phyloP scores from a whole-genome alignment of 352 stramenopile species.

The Phytophthora rubi region DNA sequence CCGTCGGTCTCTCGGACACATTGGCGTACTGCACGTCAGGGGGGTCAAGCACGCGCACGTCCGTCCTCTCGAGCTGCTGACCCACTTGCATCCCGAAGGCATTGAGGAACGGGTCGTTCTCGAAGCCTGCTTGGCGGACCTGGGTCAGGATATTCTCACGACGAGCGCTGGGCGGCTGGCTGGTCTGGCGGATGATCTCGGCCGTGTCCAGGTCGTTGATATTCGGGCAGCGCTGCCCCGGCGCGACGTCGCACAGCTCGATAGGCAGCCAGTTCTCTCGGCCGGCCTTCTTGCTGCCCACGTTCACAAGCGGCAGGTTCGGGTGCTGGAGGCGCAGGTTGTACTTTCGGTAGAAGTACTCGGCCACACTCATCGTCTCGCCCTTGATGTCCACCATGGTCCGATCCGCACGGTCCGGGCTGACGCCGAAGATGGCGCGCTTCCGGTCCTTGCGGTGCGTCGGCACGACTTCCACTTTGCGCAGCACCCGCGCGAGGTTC shows the following conservation, averaged over 20 bases:
- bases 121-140: slow-evolving; percentile 63
- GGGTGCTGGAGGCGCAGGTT: slow-evolving; percentile 55
- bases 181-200: slow-evolving; percentile 79
- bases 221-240: slow-evolving; percentile 69
- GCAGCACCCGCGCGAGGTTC: slow-evolving; percentile 40
- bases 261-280: slow-evolving; percentile 75
- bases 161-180: slow-evolving; percentile 45
- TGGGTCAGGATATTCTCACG: slow-evolving; percentile 58
- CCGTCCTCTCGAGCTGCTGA: slow-evolving; percentile 49
- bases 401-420: slow-evolving; percentile 39
- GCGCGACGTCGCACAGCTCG: slow-evolving; percentile 75
- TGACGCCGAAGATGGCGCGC: slow-evolving; percentile 57
- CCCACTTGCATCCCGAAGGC: slow-evolving; percentile 67
- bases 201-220: slow-evolving; percentile 83
- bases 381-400: slow-evolving; percentile 67
- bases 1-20: slow-evolving; percentile 63
- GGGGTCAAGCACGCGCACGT: slow-evolving; percentile 53
- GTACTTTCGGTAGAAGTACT: slow-evolving; percentile 68
- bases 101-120: slow-evolving; percentile 68
- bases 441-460: slow-evolving; percentile 66
- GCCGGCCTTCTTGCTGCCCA: slow-evolving; percentile 55
- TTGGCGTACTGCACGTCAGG: slow-evolving; percentile 67
- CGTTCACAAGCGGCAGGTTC: slow-evolving; percentile 72
- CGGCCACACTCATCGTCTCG: slow-evolving; percentile 47
- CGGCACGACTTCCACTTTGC: slow-evolving; percentile 54